These are phyloP conservation scores for Oryza officinalis DNA, from an alignment of 176 grass and related monocot species.

Conservation along the genomic window DNA sequence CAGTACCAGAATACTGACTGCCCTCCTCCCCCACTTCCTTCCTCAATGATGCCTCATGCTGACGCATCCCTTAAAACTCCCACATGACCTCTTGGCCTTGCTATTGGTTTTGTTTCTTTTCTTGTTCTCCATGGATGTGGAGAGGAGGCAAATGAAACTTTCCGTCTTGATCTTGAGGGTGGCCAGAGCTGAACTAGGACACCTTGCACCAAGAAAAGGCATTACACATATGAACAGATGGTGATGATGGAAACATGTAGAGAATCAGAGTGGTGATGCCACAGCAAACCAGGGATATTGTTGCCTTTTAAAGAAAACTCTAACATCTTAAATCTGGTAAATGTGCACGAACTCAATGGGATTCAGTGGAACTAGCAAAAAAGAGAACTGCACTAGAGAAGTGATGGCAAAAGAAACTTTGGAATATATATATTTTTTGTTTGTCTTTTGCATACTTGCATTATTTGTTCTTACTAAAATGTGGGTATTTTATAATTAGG, in stretches of 20 bases:
- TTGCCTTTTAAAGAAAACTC: not conserved
- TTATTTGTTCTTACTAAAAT: constrained; percentile 1
- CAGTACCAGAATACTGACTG: not conserved
- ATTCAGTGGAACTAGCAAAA: not conserved
- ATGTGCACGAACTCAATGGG: not conserved
- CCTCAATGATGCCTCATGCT: not conserved
- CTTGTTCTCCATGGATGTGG: not conserved
- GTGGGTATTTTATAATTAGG: constrained; percentile 20
- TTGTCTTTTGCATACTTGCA: not conserved
- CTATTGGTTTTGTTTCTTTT: not conserved
- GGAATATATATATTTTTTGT: not conserved
- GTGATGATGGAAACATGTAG: not conserved
- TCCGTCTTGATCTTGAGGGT: not conserved
- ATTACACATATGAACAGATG: not conserved
- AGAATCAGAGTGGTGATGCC: not conserved
- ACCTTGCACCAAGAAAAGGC: not conserved
- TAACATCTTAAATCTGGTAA: not conserved
- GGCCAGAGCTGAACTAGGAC: not conserved
- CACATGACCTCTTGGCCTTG: not conserved
- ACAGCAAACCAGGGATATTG: not conserved
- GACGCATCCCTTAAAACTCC: not conserved
- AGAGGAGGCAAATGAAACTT: not conserved
- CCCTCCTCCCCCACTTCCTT: not conserved
- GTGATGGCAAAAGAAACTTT: constrained; percentile 3
- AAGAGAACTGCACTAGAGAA: not conserved